These are phyloP conservation scores for Artemisia argyi DNA, from an alignment of 129 eudicot species.

Conservation along the genomic window DNA sequence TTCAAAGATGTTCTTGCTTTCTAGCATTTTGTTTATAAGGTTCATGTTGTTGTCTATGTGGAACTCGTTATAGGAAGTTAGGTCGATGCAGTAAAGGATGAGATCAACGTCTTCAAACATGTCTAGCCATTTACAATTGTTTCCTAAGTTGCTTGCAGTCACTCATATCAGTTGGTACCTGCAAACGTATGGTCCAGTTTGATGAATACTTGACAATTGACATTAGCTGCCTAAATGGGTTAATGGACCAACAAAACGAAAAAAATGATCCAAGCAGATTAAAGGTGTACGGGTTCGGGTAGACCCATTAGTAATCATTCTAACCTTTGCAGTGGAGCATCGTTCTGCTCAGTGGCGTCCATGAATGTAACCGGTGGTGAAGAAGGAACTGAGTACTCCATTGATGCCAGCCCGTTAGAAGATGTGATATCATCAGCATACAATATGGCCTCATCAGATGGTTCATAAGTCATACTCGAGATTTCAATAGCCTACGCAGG, in stretches of 20 bases:
- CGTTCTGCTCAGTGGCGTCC: constrained; percentile 45
- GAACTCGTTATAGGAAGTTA: constrained; percentile 57
- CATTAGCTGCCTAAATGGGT: no score
- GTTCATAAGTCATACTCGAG: constrained; percentile 62
- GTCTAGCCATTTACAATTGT: constrained; percentile 67
- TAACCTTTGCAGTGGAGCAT: constrained; percentile 35
- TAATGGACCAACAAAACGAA: neutral
- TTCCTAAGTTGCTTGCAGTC: constrained; percentile 55
- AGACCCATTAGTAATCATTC: no score
- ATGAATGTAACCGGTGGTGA: constrained; percentile 36
- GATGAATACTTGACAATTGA: neutral
- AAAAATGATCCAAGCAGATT: neutral
- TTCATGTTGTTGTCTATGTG: constrained; percentile 32
- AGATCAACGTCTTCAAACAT: constrained; percentile 81
- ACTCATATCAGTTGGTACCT: constrained; percentile 72
- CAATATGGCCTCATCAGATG: constrained; percentile 80
- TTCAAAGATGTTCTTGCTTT: constrained; percentile 54
- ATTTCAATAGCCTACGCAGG: constrained; percentile 77
- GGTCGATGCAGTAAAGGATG: constrained; percentile 52
- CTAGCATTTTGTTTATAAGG: constrained; percentile 65
- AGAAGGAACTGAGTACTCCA: constrained; percentile 69
- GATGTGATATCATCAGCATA: constrained; percentile 74
- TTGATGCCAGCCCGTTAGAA: constrained; percentile 65
- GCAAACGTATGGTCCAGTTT: constrained; percentile 13
- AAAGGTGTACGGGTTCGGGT: no score